phyloP scores from a whole-genome alignment of 2,329 filamentous ascomycete species.

The Fusarium sarcochroum region DNA sequence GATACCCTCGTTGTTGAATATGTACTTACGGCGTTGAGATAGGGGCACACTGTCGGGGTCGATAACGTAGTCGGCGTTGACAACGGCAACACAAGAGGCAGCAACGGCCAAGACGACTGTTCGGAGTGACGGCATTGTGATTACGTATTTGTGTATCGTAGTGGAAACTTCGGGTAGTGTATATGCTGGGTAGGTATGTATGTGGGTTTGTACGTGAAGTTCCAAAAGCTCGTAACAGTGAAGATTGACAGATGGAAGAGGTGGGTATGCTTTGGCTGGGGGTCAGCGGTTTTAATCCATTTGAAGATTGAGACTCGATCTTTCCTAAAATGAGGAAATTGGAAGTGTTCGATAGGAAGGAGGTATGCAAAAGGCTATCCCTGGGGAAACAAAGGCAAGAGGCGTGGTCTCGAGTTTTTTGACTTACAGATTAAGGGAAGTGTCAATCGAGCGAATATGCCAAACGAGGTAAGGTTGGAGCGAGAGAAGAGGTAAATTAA shows the following conservation, averaged over 20 bases:
- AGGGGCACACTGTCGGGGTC: conserved; percentile 72
- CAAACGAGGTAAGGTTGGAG: conserved; percentile 1
- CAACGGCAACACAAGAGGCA: conserved; percentile 63
- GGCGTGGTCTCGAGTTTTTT: conserved; percentile 5
- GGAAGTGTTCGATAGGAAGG: conserved; percentile 16
- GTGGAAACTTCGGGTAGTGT: conserved; percentile 9
- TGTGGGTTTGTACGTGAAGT: conserved; percentile 17
- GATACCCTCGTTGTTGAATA: neutral
- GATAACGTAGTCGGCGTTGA: conserved; percentile 72
- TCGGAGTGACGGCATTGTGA: conserved; percentile 69
- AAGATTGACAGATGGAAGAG: conserved; percentile 25
- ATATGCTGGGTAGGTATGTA: conserved; percentile 22
- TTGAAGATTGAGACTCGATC: neutral
- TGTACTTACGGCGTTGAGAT: conserved; percentile 63
- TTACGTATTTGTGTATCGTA: conserved; percentile 15
- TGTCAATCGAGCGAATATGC: neutral
- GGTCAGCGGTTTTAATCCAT: conserved; percentile 32
- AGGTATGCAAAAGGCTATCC: conserved; percentile 32
- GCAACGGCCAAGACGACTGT: conserved; percentile 68
- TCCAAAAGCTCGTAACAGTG: conserved; percentile 22
- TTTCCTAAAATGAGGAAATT: conserved; percentile 16
- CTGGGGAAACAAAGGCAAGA: conserved; percentile 32
- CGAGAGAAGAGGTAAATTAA: conserved; percentile 12
- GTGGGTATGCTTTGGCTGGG: conserved; percentile 13
- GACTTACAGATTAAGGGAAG: conserved; percentile 31